These are phyloP conservation scores for Stentor roeselii DNA, from an alignment of 73 alveolate species.

Conservation along the genomic window DNA sequence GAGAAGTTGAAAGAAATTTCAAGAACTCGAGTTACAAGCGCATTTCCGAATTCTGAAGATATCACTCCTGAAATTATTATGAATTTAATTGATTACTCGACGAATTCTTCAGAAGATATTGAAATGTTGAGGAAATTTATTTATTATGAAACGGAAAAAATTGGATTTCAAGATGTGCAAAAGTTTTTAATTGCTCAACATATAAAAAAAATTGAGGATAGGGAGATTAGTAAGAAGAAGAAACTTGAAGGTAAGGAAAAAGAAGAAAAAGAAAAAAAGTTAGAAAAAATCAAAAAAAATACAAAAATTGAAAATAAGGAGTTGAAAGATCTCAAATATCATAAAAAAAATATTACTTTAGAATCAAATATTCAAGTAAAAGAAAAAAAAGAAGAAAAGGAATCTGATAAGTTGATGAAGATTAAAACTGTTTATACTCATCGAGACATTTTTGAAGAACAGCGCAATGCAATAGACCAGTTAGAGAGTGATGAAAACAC, in stretches of 20 bases:
- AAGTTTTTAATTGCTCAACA: not conserved
- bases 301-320: too few species aligned
- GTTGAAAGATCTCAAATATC: too few species aligned
- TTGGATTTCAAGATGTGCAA: not conserved
- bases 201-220: not conserved
- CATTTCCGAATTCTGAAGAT: slow-evolving; percentile 11
- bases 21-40: not conserved
- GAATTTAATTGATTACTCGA: not conserved
- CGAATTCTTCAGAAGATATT: not conserved
- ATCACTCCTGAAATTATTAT: not conserved
- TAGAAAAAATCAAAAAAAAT: too few species aligned
- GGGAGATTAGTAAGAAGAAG: not conserved
- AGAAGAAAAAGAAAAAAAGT: not conserved
- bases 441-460: too few species aligned
- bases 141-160: not conserved
- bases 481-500: too few species aligned
- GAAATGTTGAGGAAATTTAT: not conserved
- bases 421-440: too few species aligned
- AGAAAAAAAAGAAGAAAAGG: too few species aligned
- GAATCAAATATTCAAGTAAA: too few species aligned
- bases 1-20: not conserved
- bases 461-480: too few species aligned
- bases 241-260: not conserved
- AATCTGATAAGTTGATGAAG: too few species aligned
- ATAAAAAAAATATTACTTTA: too few species aligned